Percentiles rank a stretch among this genome's conserved stretches.
Conservation (phyloP, 257 asterid genomes). For the Agastache rugosa region DNA sequence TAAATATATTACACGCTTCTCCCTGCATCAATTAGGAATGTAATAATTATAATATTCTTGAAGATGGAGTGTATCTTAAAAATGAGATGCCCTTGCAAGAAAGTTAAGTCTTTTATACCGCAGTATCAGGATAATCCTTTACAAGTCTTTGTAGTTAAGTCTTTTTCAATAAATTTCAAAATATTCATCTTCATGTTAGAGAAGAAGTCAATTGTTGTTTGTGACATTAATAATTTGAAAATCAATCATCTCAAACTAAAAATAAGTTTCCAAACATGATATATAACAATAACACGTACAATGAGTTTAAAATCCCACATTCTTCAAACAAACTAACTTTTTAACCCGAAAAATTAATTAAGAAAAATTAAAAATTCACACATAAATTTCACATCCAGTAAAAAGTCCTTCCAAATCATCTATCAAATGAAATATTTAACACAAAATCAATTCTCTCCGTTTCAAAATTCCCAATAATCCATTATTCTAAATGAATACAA, state of each 20-base stretch:
- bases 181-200: background rate
- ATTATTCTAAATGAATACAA: background rate
- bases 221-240: background rate
- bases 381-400: background rate
- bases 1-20: too few species aligned
- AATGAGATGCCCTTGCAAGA: background rate
- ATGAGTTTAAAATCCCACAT: background rate
- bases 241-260: background rate
- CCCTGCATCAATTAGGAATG: too few species aligned
- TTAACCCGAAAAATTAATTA: background rate
- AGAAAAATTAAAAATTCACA: background rate
- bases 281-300: background rate
- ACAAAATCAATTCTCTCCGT: background rate
- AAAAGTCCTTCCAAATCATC: background rate
- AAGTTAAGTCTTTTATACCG: background rate
- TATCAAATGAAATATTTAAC: background rate
- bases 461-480: background rate
- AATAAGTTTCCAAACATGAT: background rate
- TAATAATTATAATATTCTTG: background rate
- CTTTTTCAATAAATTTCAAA: background rate
- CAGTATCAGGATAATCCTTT: background rate
- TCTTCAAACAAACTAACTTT: background rate
- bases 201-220: background rate
- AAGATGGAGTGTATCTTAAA: background rate
- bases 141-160: background rate